phyloP scores from a whole-genome alignment of 108 stramenopile genomes.

The Skeletonema tropicum region DNA sequence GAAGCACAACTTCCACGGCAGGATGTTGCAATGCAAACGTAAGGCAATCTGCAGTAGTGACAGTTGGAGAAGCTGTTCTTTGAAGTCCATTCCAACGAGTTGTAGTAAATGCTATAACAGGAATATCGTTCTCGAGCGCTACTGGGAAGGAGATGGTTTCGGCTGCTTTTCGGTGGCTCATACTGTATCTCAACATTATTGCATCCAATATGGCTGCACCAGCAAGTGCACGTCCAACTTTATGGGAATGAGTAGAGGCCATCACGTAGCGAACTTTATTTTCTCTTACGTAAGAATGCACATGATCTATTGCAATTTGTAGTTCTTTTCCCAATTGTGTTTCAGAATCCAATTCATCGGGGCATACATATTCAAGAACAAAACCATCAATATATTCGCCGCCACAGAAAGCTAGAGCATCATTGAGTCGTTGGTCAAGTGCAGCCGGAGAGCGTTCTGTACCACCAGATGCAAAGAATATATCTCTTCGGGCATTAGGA shows the following conservation, averaged over 20 bases:
- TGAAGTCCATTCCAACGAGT: conserved; percentile 50
- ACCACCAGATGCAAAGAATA: conserved; percentile 45
- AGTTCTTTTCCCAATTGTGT: conserved; percentile 10
- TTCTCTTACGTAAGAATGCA: conserved; percentile 15
- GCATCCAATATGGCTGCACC: conserved; percentile 8
- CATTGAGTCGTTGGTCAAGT: conserved; percentile 34
- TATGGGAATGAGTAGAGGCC: conserved; percentile 44
- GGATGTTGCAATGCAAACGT: conserved; percentile 38
- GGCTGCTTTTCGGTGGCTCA: conserved; percentile 36
- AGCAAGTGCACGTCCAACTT: conserved; percentile 30
- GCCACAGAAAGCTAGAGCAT: conserved; percentile 35
- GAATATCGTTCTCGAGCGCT: conserved; percentile 18
- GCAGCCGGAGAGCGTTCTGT: conserved; percentile 12
- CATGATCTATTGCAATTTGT: conserved; percentile 16
- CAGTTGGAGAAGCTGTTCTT: neutral
- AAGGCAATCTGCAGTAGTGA: conserved; percentile 39
- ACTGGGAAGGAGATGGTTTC: conserved; percentile 35
- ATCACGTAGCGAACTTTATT: conserved; percentile 36
- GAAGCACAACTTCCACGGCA: conserved; percentile 37
- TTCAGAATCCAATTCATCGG: conserved; percentile 18
- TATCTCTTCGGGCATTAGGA: conserved; percentile 10
- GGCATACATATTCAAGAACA: conserved; percentile 47
- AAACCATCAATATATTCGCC: conserved; percentile 46
- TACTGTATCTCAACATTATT: conserved; percentile 44
- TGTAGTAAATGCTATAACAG: conserved; percentile 46